Percentiles rank a stretch among this genome's conserved stretches.
phyloP scores from a whole-genome alignment of 2,329 filamentous ascomycete genomes.

The Botryotinia calthae region DNA sequence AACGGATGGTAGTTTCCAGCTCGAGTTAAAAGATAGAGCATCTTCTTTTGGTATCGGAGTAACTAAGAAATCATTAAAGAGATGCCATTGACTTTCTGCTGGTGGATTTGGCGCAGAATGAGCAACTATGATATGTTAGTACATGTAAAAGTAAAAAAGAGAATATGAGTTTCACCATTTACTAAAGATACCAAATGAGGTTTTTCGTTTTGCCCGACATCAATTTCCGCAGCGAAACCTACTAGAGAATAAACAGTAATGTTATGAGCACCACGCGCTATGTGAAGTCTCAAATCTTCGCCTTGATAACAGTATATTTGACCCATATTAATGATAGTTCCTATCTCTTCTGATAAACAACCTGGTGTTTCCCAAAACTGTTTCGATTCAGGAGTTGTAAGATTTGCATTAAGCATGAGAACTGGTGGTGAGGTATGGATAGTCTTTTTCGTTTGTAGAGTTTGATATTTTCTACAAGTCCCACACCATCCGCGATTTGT shows the following conservation, averaged over 20 bases:
- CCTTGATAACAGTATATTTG: conserved; percentile 95
- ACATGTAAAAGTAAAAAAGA: conserved; percentile 1
- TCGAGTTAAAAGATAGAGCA: conserved; percentile 81
- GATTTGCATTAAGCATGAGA: conserved; percentile 83
- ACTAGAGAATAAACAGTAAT: conserved; percentile 90
- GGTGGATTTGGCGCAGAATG: conserved; percentile 61
- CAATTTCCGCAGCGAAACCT: conserved; percentile 86
- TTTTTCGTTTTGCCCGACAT: conserved; percentile 79
- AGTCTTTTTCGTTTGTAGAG: conserved; percentile 78
- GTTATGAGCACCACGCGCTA: conserved; percentile 75
- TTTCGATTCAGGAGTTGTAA: conserved; percentile 68
- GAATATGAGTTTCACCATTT: conserved; percentile 59
- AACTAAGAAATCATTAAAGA: conserved; percentile 97
- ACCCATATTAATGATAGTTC: conserved; percentile 84
- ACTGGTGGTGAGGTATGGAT: conserved; percentile 80
- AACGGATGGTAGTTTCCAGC: conserved; percentile 91
- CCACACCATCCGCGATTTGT: conserved; percentile 92
- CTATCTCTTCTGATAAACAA: conserved; percentile 92
- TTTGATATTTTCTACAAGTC: conserved; percentile 86
- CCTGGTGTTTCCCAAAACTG: conserved; percentile 84
- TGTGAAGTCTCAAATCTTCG: conserved; percentile 76
- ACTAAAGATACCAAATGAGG: conserved; percentile 88
- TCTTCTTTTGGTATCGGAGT: conserved; percentile 76
- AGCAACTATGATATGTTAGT: conserved; percentile 49
- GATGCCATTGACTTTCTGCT: conserved; percentile 75